Evolutionary conservation across 2,329 filamentous ascomycete species (phyloP), one percentile per base, ranked within the genome.

Genomic region (Pseudopithomyces maydicus): DNA sequence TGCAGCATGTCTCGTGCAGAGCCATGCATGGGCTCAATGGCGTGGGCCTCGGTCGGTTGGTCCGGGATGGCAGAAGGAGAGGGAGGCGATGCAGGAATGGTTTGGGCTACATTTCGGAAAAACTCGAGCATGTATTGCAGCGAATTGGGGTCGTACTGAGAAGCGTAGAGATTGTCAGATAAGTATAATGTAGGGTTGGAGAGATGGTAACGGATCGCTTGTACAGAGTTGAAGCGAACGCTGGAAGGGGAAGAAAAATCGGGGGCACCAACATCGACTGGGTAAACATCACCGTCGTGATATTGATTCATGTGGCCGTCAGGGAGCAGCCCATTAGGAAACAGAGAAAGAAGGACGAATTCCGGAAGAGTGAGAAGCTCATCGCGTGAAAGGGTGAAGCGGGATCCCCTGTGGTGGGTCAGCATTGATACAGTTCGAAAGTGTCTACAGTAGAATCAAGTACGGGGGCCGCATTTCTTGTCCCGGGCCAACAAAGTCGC

Each of bases 71-170:
- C 85, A 33, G 75, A 73, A 29, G 89, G 86, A 51, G 90, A 91
- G 29, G 84, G 82, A 15, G 85, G 80, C 61, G 91, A 87, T 41
- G 86, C 84, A 10, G 91, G 92, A 65, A 99, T 98, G n/a, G 93
- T 95, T 78, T 97, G 92, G 52, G 95, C 95, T 62, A 99, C 94
- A 65, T 89, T 88, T 63, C 95, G 90, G 82, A 99, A 99, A 79
- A 99, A 99, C 70, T 97, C 94, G 63, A 99, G 86, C 95, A 99
- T 99, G 80, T 98, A 99, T 79, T 98, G 92, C 54, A 99, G 86
- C 46, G 94, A 98, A 52, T 89, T 88, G 22, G 95, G 94, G 77
- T 99, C 95, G 80, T 98, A 99, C 95, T 99, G 80, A 67, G 78
- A 79, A 67, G 58, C 68, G 77, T 80, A 83, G 56, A 79, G 72